Percentiles rank a stretch among this genome's conserved stretches.
phyloP scores from a whole-genome alignment of 2,329 filamentous ascomycete genomes.

The Exophiala alcalophila region DNA sequence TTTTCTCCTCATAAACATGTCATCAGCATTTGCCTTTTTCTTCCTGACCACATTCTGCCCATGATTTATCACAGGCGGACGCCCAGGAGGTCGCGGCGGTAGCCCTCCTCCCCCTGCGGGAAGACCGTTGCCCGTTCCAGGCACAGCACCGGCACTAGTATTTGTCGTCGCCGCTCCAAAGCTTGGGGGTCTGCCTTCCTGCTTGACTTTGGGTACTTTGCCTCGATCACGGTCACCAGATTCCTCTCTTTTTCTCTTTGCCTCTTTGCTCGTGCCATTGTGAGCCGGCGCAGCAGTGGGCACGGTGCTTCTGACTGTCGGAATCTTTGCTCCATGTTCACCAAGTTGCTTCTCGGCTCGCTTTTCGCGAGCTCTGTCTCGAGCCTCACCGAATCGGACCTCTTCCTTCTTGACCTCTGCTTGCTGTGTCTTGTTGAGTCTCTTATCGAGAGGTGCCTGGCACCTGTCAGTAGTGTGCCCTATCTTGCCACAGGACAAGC shows the following conservation, averaged over 20 bases:
- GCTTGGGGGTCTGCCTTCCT: conserved; percentile 2
- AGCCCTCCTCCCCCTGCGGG: conserved; percentile 5
- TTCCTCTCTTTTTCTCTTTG: conserved; percentile 28
- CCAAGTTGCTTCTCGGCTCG: conserved; percentile 43
- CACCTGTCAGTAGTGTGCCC: conserved; percentile 42
- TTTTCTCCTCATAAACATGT: conserved; percentile 25
- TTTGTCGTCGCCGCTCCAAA: background rate
- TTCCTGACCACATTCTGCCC: conserved; percentile 21
- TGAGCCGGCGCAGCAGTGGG: conserved; percentile 6
- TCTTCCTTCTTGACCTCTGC: conserved; percentile 40
- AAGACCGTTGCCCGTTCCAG: background rate
- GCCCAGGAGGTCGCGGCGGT: conserved; percentile 1
- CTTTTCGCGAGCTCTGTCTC: conserved; percentile 38
- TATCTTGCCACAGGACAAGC: conserved; percentile 44
- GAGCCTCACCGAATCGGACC: conserved; percentile 33
- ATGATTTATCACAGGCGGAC: conserved; percentile 4
- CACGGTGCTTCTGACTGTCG: conserved; percentile 32
- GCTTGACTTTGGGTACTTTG: conserved; percentile 15
- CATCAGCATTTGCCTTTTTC: conserved; percentile 26
- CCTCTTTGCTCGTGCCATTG: conserved; percentile 2
- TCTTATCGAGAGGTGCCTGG: conserved; percentile 31
- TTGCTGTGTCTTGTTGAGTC: conserved; percentile 40
- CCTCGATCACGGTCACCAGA: conserved; percentile 10
- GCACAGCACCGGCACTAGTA: background rate
- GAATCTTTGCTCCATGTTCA: conserved; percentile 46